Percentiles rank a stretch among this genome's conserved stretches.
Evolutionary conservation across 805 yeast species (phyloP).

Genomic region (Hanseniaspora lachancei): DNA sequence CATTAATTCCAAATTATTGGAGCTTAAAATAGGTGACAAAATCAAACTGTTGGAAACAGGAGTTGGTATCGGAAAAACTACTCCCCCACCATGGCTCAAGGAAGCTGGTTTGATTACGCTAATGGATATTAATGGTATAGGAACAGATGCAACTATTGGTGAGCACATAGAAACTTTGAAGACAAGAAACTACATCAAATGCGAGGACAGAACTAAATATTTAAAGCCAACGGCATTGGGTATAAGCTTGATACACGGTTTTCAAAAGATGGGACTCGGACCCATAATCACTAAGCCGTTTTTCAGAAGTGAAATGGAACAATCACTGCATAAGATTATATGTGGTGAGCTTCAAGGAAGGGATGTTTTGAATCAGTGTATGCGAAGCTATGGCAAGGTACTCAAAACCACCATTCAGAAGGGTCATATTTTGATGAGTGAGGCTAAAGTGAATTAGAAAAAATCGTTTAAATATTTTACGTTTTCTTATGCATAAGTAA

Average conservation of each 20-base stretch:
- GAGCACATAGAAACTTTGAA: conserved; percentile 83
- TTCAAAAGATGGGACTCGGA: conserved; percentile 57
- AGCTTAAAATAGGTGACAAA: conserved; percentile 41
- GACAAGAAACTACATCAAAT: conserved; percentile 50
- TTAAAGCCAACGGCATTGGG: conserved; percentile 76
- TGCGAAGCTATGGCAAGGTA: conserved; percentile 46
- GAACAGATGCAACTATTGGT: conserved; percentile 98
- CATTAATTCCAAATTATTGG: neutral
- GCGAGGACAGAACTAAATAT: conserved; percentile 21
- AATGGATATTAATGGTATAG: conserved; percentile 96
- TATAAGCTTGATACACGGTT: conserved; percentile 75
- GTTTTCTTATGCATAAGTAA: neutral
- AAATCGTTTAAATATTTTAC: neutral
- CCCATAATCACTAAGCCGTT: conserved; percentile 85
- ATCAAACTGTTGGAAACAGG: conserved; percentile 45
- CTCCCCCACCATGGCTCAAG: conserved; percentile 72
- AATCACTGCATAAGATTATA: conserved; percentile 51
- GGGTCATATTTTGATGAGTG: conserved; percentile 15
- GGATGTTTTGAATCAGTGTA: conserved; percentile 42
- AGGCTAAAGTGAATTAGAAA: neutral
- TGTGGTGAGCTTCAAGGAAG: conserved; percentile 43
- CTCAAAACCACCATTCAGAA: conserved; percentile 21
- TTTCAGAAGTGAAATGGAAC: conserved; percentile 63
- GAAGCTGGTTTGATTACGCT: conserved; percentile 83
- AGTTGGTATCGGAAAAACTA: conserved; percentile 60